These are phyloP conservation scores for Chlorella vulgaris DNA, from an alignment of 139 green algal genomes.

Conservation along the genomic window DNA sequence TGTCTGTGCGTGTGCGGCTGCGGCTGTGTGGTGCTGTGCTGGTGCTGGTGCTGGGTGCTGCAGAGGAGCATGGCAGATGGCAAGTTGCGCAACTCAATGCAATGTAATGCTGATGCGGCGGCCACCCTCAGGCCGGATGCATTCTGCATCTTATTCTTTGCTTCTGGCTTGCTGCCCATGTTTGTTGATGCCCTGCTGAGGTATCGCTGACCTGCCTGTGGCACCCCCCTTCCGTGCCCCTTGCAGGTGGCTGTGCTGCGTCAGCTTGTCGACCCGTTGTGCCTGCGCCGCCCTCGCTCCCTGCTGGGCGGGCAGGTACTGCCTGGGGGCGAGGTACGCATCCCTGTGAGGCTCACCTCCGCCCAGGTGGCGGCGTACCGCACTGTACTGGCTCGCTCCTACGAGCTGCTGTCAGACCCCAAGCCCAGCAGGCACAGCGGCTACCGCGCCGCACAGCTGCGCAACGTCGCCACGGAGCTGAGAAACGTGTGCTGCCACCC, in stretches of 20 bases:
- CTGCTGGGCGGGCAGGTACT: conserved; percentile 27
- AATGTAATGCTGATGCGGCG: too few relatives aligned
- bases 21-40: background rate
- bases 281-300: conserved; percentile 29
- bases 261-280: conserved; percentile 33
- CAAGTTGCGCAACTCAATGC: too few relatives aligned
- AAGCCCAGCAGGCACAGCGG: conserved; percentile 50
- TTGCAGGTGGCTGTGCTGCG: conserved; percentile 34
- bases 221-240: background rate
- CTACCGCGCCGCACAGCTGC: conserved; percentile 59
- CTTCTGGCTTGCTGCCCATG: background rate
- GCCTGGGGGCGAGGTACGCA: conserved; percentile 48
- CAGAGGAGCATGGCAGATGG: too few relatives aligned
- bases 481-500: conserved; percentile 28
- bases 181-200: background rate
- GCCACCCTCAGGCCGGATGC: too few relatives aligned
- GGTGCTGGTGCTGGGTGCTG: too few relatives aligned
- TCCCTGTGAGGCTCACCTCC: conserved; percentile 55
- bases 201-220: background rate
- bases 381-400: conserved; percentile 57
- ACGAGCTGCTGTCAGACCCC: conserved; percentile 66
- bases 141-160: background rate
- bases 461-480: conserved; percentile 60
- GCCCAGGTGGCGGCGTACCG: conserved; percentile 64
- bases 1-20: background rate